A percentile compares a stretch with the other conserved stretches of the same genome.
Conservation (phyloP, 1,284 basidiomycete genomes). For the Limonomyces culmigenus region DNA sequence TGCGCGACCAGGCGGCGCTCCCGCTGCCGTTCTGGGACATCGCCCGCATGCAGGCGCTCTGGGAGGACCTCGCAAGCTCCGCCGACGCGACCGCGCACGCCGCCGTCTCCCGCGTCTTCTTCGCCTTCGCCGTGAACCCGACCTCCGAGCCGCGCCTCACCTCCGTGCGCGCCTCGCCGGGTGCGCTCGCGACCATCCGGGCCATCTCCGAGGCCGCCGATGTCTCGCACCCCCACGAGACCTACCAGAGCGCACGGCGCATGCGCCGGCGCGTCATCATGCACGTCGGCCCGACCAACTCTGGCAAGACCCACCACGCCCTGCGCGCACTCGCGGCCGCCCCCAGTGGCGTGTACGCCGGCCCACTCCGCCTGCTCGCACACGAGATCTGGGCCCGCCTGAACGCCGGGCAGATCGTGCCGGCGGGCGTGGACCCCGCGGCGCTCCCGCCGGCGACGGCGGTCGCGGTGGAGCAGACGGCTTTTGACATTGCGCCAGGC, state of each 20-base stretch:
- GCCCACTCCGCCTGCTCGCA: constrained; percentile 83
- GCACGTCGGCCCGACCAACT: constrained; percentile 96
- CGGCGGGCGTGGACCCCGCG: constrained; percentile 24
- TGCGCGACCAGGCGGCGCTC: no score
- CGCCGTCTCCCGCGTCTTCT: constrained; percentile 23
- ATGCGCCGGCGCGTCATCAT: constrained; percentile 68
- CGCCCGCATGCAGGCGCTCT: no score
- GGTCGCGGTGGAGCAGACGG: background rate
- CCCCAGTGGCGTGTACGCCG: constrained; percentile 68
- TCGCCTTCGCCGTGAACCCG: constrained; percentile 28
- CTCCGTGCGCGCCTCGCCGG: constrained; percentile 9
- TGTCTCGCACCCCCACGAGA: constrained; percentile 21
- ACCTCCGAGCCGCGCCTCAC: constrained; percentile 11
- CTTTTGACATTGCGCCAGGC: constrained; percentile 5
- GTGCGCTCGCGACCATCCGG: constrained; percentile 19
- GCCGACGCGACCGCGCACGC: constrained; percentile 15
- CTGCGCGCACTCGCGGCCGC: constrained; percentile 76
- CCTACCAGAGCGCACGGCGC: constrained; percentile 21
- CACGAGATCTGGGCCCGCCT: constrained; percentile 91
- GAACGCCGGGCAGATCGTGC: constrained; percentile 76
- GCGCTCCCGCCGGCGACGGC: constrained; percentile 16
- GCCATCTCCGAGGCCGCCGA: constrained; percentile 23
- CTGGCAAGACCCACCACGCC: constrained; percentile 91
- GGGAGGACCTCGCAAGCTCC: constrained; percentile 8
- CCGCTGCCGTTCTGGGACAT: no score